These are phyloP conservation scores for Talaromyces pinophilus DNA, from an alignment of 2,329 filamentous ascomycete genomes.

Conservation along the genomic window DNA sequence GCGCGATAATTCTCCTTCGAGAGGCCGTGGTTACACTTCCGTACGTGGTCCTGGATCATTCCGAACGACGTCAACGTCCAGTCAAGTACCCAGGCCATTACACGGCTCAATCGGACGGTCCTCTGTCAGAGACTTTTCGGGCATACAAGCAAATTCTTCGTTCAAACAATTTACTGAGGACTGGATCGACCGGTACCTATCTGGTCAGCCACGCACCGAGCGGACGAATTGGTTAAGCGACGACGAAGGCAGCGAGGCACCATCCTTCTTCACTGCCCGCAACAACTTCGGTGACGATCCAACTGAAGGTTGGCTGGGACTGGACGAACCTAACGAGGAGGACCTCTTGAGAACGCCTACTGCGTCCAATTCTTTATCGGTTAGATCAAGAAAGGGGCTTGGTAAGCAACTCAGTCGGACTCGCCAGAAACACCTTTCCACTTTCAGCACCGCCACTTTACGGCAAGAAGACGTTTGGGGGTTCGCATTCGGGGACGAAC, in stretches of 20 bases:
- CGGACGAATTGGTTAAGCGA: conserved; percentile 83
- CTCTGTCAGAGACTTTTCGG: conserved; percentile 29
- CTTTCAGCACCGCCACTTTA: conserved; percentile 45
- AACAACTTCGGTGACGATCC: conserved; percentile 45
- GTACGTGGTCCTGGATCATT: conserved; percentile 33
- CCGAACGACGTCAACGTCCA: conserved; percentile 31
- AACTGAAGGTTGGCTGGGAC: conserved; percentile 48
- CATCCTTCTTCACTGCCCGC: conserved; percentile 55
- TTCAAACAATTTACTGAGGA: conserved; percentile 70
- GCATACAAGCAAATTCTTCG: conserved; percentile 36
- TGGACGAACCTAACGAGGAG: conserved; percentile 41
- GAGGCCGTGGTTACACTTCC: conserved; percentile 27
- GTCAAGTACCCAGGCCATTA: conserved; percentile 29
- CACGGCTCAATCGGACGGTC: conserved; percentile 33
- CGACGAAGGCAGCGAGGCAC: conserved; percentile 71
- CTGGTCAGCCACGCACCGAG: conserved; percentile 68
- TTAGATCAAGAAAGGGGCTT: conserved; percentile 30
- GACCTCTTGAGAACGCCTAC: conserved; percentile 46
- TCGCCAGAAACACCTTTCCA: conserved; percentile 37
- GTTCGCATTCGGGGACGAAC: conserved; percentile 47
- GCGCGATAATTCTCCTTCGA: conserved; percentile 38
- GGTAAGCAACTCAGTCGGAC: conserved; percentile 28
- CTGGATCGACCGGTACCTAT: conserved; percentile 83
- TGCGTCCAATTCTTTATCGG: conserved; percentile 38
- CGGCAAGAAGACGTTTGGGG: conserved; percentile 50